A percentile compares a stretch with the other conserved stretches of the same genome.
phyloP scores from a whole-genome alignment of 2,329 filamentous ascomycete species.

The Neofusicoccum cordaticola region DNA sequence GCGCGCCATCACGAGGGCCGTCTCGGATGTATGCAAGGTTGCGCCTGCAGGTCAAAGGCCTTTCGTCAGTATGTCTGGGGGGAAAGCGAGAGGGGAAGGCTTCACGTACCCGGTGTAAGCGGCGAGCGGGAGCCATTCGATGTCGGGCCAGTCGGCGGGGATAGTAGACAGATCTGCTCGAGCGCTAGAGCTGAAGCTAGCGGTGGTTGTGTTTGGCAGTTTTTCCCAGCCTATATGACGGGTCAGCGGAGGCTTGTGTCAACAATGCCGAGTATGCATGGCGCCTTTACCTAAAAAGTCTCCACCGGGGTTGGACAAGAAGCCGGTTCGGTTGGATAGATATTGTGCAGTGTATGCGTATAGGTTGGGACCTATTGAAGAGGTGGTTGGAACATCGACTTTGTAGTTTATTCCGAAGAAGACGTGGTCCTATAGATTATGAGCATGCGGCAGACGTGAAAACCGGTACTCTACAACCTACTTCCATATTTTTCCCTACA shows the following conservation, averaged over 20 bases:
- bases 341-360: not conserved
- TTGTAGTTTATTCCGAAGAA: conserved; percentile 24
- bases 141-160: conserved; percentile 23
- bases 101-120: conserved; percentile 22
- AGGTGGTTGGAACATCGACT: conserved; percentile 13
- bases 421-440: conserved; percentile 23
- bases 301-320: not conserved
- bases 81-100: no score
- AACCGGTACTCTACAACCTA: no score
- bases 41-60: no score
- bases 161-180: not conserved
- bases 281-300: not conserved
- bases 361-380: not conserved
- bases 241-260: no score
- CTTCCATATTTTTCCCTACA: no score
- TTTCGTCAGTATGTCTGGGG: conserved; percentile 18
- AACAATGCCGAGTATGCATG: no score
- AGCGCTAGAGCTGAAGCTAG: not conserved
- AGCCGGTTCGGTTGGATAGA: not conserved
- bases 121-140: conserved; percentile 25
- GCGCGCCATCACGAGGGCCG: conserved; percentile 27
- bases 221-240: not conserved
- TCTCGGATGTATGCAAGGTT: no score
- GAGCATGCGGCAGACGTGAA: conserved; percentile 23
- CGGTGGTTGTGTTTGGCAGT: not conserved